Base-by-base conservation (phyloP, 306 rosid genomes). In the Cercis canadensis region DNA sequence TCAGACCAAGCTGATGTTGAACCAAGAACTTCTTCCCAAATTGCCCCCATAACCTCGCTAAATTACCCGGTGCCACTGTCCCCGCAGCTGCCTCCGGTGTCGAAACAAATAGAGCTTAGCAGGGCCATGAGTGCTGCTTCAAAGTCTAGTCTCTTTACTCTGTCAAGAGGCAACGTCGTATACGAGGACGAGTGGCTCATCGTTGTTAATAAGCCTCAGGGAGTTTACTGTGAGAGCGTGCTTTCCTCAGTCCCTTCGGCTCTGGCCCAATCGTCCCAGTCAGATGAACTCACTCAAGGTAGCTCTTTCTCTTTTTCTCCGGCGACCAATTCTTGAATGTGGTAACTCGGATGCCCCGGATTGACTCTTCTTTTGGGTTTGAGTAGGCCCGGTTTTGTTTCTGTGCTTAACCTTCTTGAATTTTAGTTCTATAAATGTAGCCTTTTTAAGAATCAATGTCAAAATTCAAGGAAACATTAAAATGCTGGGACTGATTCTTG, bases 1-100 rank as follows among this genome's bases (percentile, higher is more conserved):
- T 57, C 87, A 1, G 65, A 59, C 73, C 67, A 65, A 36, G 3
- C 56, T 24, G 29, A 24, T 24, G 29, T 24, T 21, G 74, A 67
- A 69, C 63, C 59, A 69, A 51, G 47, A 11, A 50, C 62, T 15
- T 34, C 17, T 79, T 41, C 91, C 82, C 69, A 39, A 82, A 83
- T 39, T 56, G 62, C 67, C 82, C 76, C 66, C 19, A 50, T 11
- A 12, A 3, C 17, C 60, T 7, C 18, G 0, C 74, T 61, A 4
- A 85, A 68, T 57, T 90, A 87, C 84, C 97, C 96, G 0, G 77
- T 75, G 17, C 97, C 96, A 6, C 74, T 88, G n/a, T 93, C 97
- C 44, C 98, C 96, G 7, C 88, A 84, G 24, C 81, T 84, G 4
- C 94, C 97, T 1, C 5, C 72, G 19, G 74, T 93, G 75, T 93